Evolutionary conservation across 257 asterid genomes (phyloP).

Genomic region (Solanum chilense): DNA sequence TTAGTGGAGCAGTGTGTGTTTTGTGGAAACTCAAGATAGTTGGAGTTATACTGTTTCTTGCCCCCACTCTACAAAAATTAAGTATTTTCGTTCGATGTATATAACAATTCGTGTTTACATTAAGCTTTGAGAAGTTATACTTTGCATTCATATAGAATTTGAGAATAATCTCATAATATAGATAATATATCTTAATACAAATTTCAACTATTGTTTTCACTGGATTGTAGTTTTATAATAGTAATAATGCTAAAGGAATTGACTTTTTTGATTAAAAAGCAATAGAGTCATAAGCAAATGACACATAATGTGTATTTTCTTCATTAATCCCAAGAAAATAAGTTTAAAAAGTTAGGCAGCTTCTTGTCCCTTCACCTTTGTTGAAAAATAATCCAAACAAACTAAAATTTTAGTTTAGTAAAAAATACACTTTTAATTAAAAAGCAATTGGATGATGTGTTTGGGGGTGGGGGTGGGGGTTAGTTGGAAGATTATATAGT

Average conservation of each 20-base stretch:
- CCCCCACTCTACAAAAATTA: not conserved
- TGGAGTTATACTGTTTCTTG: not conserved
- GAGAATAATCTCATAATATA: not conserved
- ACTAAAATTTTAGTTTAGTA: not conserved
- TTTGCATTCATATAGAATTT: rapidly evolving
- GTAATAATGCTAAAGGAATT: not conserved
- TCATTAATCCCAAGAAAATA: not conserved
- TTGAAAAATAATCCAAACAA: not conserved
- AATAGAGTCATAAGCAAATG: not conserved
- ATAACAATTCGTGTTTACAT: too few species aligned
- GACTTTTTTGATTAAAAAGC: not conserved
- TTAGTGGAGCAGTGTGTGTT: not conserved
- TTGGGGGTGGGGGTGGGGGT: not conserved
- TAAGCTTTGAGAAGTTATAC: not conserved
- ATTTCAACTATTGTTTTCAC: rapidly evolving
- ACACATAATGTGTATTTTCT: not conserved
- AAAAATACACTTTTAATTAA: not conserved
- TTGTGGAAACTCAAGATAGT: not conserved
- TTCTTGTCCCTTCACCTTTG: not conserved
- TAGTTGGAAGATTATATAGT: not conserved
- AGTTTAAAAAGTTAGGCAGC: not conserved
- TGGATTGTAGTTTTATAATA: not conserved
- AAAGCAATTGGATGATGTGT: not conserved
- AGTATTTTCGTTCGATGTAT: not conserved
- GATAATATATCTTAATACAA: not conserved